These are phyloP conservation scores for Candida coquimbonensis DNA, from an alignment of 805 yeast genomes.

Conservation along the genomic window DNA sequence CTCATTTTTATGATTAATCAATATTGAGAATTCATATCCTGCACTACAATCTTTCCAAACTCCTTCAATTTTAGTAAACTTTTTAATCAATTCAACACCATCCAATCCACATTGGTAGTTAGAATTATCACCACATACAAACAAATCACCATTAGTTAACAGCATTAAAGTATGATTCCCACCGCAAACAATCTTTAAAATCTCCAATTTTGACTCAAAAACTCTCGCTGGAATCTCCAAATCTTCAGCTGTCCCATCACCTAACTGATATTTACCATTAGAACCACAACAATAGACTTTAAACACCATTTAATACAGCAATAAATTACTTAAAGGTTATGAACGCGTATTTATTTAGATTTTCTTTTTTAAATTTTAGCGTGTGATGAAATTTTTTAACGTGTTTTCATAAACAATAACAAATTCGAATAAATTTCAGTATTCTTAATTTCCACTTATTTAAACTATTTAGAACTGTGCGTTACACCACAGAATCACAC, in stretches of 20 bases:
- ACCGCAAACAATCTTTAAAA: conserved; percentile 56
- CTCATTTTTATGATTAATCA: conserved; percentile 34
- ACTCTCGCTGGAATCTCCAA: conserved; percentile 21
- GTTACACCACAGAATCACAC: too few species aligned
- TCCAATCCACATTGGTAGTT: conserved; percentile 46
- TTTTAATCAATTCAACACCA: not conserved
- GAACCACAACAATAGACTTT: conserved; percentile 65
- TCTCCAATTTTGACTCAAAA: conserved; percentile 12
- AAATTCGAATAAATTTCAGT: too few species aligned
- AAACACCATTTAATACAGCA: conserved; percentile 8
- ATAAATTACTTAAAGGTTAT: not conserved
- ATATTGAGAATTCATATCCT: conserved; percentile 74
- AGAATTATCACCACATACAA: conserved; percentile 52
- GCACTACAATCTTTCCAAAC: conserved; percentile 47
- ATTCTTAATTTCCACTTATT: too few species aligned
- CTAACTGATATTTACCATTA: conserved; percentile 74
- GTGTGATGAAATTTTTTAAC: not conserved
- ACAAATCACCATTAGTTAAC: conserved; percentile 44
- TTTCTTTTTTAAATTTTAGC: not conserved
- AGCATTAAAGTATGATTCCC: conserved; percentile 80
- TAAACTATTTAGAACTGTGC: too few species aligned
- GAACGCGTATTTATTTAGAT: not conserved
- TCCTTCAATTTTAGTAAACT: conserved; percentile 20
- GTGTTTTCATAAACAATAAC: not conserved
- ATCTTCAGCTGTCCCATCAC: conserved; percentile 51